These are phyloP conservation scores for Syncephalastrum racemosum DNA, from an alignment of 371 early-diverging fungal species.

Conservation along the genomic window DNA sequence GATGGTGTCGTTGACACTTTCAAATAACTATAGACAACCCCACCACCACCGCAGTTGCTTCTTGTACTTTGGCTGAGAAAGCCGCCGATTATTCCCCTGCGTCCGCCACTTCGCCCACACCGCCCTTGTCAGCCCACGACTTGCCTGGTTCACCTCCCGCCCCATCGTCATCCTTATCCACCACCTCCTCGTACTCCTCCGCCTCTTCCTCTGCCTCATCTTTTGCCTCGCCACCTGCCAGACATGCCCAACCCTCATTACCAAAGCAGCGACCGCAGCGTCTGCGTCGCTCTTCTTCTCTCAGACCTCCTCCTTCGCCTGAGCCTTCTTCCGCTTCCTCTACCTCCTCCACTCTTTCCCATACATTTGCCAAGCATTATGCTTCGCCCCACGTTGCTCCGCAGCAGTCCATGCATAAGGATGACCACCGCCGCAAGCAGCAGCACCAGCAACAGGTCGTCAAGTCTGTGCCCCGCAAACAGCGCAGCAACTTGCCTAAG, in stretches of 20 bases:
- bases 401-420: neutral
- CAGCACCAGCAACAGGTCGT: slow-evolving; percentile 3
- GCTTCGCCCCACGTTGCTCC: neutral
- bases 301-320: slow-evolving; percentile 1
- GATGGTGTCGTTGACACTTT: neutral
- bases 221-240: too few relatives aligned
- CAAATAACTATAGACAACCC: too few relatives aligned
- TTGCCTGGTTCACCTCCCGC: neutral
- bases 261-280: neutral
- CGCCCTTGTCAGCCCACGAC: neutral
- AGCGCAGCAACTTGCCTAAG: slow-evolving; percentile 64
- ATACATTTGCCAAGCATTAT: neutral
- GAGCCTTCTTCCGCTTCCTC: slow-evolving; percentile 7
- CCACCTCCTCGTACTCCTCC: too few relatives aligned
- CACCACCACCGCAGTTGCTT: too few relatives aligned
- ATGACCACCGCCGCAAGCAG: neutral
- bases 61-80: too few relatives aligned
- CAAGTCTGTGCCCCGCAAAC: slow-evolving; percentile 24
- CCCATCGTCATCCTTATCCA: too few relatives aligned
- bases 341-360: neutral
- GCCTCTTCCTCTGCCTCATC: too few relatives aligned
- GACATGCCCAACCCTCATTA: slow-evolving; percentile 6
- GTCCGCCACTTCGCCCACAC: neutral
- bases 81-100: too few relatives aligned
- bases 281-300: too few relatives aligned